These are phyloP conservation scores for Amanita inopinata DNA, from an alignment of 768 basidiomycete species.

Conservation along the genomic window DNA sequence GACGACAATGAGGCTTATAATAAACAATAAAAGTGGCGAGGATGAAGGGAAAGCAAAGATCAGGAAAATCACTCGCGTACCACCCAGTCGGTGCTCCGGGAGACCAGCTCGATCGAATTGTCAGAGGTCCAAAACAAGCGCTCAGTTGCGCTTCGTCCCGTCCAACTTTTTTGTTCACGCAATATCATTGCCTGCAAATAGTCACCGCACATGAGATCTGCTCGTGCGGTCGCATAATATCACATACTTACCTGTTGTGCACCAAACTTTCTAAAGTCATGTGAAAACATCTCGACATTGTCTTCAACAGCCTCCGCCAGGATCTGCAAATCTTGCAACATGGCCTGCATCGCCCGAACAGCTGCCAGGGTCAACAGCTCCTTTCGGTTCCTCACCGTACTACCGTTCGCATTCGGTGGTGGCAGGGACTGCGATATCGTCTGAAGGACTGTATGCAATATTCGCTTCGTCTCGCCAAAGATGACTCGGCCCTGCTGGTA, in stretches of 20 bases:
- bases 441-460: conserved; percentile 84
- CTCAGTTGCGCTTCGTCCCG: conserved; percentile 82
- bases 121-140: conserved; percentile 90
- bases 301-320: conserved; percentile 85
- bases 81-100: conserved; percentile 82
- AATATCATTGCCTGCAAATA: conserved; percentile 80
- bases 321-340: conserved; percentile 80
- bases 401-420: conserved; percentile 37
- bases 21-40: conserved; percentile 8
- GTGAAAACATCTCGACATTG: conserved; percentile 85
- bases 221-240: too few species aligned
- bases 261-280: conserved; percentile 90
- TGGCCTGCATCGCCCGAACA: conserved; percentile 74
- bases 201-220: not conserved
- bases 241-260: conserved; percentile 76
- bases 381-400: conserved; percentile 61
- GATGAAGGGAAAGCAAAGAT: not conserved
- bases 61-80: conserved; percentile 43
- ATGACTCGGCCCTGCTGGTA: conserved; percentile 86
- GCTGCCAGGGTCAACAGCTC: conserved; percentile 66
- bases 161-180: conserved; percentile 95
- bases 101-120: conserved; percentile 78
- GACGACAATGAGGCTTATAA: not conserved
- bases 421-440: conserved; percentile 69
- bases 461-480: conserved; percentile 83